Conservation (phyloP, 257 asterid genomes). For the Solanum infundibuliforme region DNA sequence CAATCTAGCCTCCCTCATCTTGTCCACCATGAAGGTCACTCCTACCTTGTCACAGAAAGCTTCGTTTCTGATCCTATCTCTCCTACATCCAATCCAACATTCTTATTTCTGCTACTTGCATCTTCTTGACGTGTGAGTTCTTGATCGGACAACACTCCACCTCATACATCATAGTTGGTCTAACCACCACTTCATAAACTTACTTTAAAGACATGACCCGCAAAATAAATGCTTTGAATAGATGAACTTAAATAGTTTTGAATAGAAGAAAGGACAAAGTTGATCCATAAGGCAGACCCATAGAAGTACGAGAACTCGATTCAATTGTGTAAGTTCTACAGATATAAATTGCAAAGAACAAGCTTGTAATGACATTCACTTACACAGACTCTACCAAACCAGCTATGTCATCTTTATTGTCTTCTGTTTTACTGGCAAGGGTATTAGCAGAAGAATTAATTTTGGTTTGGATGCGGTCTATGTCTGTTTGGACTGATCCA, state of each 20-base stretch:
- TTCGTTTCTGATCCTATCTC: not conserved
- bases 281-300: not conserved
- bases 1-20: not conserved
- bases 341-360: not conserved
- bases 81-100: not conserved
- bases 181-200: not conserved
- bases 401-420: conserved; percentile 50
- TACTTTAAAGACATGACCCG: not conserved
- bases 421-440: conserved; percentile 47
- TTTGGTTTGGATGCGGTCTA: conserved; percentile 55
- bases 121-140: not conserved
- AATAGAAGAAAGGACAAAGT: not conserved
- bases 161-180: not conserved
- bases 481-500: conserved; percentile 56
- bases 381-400: conserved; percentile 51
- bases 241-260: not conserved
- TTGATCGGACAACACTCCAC: not conserved
- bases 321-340: not conserved
- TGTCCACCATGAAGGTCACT: not conserved
- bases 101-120: not conserved
- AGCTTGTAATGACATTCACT: conserved; percentile 3
- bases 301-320: not conserved
- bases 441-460: conserved; percentile 64
- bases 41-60: not conserved
- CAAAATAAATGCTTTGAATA: not conserved